Conservation (phyloP, 1,284 basidiomycete species). For the Anthracocystis panici-leucophaei region DNA sequence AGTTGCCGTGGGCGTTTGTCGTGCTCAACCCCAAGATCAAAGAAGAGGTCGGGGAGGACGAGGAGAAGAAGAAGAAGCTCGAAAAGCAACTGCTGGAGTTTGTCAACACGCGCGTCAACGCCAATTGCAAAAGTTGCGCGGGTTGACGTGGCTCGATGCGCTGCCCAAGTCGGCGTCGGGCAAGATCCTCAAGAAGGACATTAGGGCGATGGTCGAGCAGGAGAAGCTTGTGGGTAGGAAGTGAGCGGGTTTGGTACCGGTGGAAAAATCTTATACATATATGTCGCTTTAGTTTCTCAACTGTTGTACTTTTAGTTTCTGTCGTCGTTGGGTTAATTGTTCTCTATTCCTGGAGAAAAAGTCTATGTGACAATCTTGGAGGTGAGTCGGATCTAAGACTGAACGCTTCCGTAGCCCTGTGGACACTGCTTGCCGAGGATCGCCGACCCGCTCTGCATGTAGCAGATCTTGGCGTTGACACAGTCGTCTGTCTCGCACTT, state of each 20-base stretch:
- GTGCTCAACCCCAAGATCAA: constrained; percentile 38
- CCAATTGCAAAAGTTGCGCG: constrained; percentile 65
- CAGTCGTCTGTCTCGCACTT: constrained; percentile 76
- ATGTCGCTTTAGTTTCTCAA: neutral
- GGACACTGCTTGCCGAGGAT: constrained; percentile 76
- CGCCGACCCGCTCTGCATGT: constrained; percentile 79
- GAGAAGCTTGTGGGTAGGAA: constrained; percentile 33
- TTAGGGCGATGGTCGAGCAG: constrained; percentile 48
- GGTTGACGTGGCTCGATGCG: constrained; percentile 61
- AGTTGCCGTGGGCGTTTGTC: constrained; percentile 61
- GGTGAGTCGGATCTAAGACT: constrained; percentile 61
- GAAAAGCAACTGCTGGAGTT: constrained; percentile 46
- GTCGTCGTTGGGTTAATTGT: constrained; percentile 1
- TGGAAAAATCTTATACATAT: neutral
- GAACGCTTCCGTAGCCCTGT: constrained; percentile 78
- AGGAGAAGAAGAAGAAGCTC: constrained; percentile 31
- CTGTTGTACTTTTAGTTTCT: constrained; percentile 6
- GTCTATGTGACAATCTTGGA: neutral
- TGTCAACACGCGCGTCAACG: constrained; percentile 59
- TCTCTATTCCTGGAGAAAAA: neutral
- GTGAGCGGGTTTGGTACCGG: neutral
- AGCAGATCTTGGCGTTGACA: constrained; percentile 79
- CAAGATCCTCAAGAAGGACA: constrained; percentile 66
- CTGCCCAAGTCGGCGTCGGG: constrained; percentile 63
- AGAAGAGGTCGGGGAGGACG: constrained; percentile 25